Base-by-base conservation (phyloP, 257 asterid genomes). In the Jacaranda mimosifolia region DNA sequence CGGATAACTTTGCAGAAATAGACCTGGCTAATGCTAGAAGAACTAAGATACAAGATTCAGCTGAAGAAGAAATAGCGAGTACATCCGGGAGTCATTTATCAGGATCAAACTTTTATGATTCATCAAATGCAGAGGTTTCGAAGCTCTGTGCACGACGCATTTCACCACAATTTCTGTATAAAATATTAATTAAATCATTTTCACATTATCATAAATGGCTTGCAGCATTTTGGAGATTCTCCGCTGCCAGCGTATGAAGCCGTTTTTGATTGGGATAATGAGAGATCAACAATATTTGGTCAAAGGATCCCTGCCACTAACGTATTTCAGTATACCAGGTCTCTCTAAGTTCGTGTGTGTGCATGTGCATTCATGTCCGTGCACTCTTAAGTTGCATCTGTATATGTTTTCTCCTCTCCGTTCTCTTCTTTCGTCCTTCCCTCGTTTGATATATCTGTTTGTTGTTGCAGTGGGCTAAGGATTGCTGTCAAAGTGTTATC, bases 191-290 rank as follows among this genome's bases (percentile, higher is more conserved):
- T 74, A 15, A 63, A 39, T 19, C 40, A 69, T 56, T 36, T 71
- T 77, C 36, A 77, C 70, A 55, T 72, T 42, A 49, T 55, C n/a
- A 4, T 77, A 19, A 77, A 60, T 77, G 76, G 26, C 79, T 77
- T 88, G 96, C 97, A 96, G 99, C 99, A 96, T 87, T 84, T 93
- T 85, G 99, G 98, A 49, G 96, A 93, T 83, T 91, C 99, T 63
- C 97, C 97, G 7, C 84, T 96, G 49, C 97, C 97, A 56, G 98
- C 98, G 46, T 93, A 96, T 80, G 99, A 96, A 84, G 98, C 99
- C 32, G 97, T 90, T 84, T 96, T 93, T 85, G 98, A 96, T 81
- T 93, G 99, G 99, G 97, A 90, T 60, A 96, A 88, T 68, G 99
- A 96, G 86, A 87, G 99, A 83, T 85, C 96, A 63, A 83, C 90